These are phyloP conservation scores for Henningerozyma blattae DNA, from an alignment of 805 yeast species.

Conservation along the genomic window DNA sequence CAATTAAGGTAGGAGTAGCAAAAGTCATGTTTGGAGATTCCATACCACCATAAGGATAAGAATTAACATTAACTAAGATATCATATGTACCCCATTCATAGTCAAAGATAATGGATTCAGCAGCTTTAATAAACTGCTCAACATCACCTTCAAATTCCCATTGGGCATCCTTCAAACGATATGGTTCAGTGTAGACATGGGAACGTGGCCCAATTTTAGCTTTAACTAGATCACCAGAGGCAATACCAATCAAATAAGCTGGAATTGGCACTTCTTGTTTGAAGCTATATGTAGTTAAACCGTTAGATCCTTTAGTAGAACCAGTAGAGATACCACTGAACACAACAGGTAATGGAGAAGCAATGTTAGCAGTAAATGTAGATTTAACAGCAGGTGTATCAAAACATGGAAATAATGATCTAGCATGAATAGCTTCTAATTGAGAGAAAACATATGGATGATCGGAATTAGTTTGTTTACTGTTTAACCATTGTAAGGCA, in stretches of 20 bases:
- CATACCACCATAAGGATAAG: conserved; percentile 88
- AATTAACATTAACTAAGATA: conserved; percentile 65
- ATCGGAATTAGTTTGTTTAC: conserved; percentile 56
- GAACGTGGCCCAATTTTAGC: conserved; percentile 80
- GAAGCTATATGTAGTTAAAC: conserved; percentile 32
- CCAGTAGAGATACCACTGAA: conserved; percentile 49
- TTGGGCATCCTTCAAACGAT: conserved; percentile 51
- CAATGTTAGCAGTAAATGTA: conserved; percentile 43
- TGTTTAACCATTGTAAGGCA: conserved; percentile 77
- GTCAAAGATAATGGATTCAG: conserved; percentile 57
- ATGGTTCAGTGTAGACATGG: conserved; percentile 68
- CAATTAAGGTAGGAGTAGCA: conserved; percentile 78
- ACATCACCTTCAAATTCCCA: conserved; percentile 73
- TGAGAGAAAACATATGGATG: conserved; percentile 67
- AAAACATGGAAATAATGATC: conserved; percentile 79
- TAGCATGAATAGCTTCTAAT: conserved; percentile 84
- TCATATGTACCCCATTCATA: conserved; percentile 84
- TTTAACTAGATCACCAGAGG: conserved; percentile 63
- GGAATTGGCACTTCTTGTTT: conserved; percentile 78
- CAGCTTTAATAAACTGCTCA: conserved; percentile 66
- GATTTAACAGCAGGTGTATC: conserved; percentile 84
- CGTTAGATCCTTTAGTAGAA: conserved; percentile 5
- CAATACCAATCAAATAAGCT: conserved; percentile 70
- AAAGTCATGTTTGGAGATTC: conserved; percentile 87
- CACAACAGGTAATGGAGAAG: conserved; percentile 56